Conservation (phyloP, 495 filamentous ascomycete genomes). For the Polyplosphaeria fusca region DNA sequence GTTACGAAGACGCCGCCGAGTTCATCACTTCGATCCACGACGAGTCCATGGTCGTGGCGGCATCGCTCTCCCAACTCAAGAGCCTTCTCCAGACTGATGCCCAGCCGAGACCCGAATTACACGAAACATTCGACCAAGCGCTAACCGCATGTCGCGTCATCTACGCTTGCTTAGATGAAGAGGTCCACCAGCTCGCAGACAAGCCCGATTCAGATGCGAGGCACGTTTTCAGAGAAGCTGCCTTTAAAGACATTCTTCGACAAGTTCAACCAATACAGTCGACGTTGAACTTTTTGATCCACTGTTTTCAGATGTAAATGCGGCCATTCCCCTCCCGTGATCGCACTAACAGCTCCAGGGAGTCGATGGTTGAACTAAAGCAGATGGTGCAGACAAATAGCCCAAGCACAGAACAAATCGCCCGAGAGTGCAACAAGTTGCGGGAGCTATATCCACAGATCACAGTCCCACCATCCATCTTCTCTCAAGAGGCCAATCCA, state of each 20-base stretch:
- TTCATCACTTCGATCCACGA: constrained; percentile 21
- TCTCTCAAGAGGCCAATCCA: background rate
- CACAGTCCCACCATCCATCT: constrained; percentile 20
- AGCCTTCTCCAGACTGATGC: constrained; percentile 15
- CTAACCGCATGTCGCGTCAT: constrained; percentile 13
- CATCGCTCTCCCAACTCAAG: constrained; percentile 21
- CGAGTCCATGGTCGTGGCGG: constrained; percentile 28
- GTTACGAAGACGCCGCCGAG: constrained; percentile 13
- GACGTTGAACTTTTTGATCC: constrained; percentile 18
- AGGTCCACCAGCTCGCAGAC: constrained; percentile 3
- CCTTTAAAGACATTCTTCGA: constrained; percentile 28
- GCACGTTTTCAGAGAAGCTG: constrained; percentile 26
- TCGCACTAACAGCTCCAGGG: constrained; percentile 7
- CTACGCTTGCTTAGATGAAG: constrained; percentile 18
- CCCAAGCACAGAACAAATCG: constrained; percentile 12
- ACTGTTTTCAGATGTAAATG: constrained; percentile 25
- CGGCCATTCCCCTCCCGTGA: background rate
- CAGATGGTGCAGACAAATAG: constrained; percentile 16
- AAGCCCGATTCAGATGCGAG: constrained; percentile 4
- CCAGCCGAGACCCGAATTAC: constrained; percentile 6
- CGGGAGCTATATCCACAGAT: constrained; percentile 14
- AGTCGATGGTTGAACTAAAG: constrained; percentile 22
- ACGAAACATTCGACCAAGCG: constrained; percentile 12
- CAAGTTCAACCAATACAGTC: constrained; percentile 28
- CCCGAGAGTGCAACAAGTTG: background rate